phyloP scores from a whole-genome alignment of 371 early-diverging fungal species.

The Caulochytrium protostelioides region DNA sequence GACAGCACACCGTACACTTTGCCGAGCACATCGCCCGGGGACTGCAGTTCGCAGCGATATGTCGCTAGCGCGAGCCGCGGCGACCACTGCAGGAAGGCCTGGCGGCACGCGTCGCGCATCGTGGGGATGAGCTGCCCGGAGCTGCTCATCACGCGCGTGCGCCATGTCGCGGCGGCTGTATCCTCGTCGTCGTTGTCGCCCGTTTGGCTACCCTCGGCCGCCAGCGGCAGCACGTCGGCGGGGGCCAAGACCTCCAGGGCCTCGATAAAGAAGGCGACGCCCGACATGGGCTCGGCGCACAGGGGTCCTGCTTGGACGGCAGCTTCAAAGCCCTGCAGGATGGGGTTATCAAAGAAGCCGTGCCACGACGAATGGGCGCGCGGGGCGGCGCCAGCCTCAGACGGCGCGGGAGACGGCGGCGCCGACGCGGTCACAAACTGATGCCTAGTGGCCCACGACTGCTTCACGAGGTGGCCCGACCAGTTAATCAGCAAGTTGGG shows the following conservation, averaged over 20 bases:
- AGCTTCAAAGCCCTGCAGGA: conserved; percentile 88
- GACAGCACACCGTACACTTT: conserved; percentile 84
- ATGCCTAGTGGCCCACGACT: no score
- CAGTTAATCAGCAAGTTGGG: conserved; percentile 69
- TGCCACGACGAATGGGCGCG: conserved; percentile 1
- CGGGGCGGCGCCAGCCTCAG: no score
- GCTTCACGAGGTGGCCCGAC: no score
- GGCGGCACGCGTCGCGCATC: conserved; percentile 55
- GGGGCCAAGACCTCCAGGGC: conserved; percentile 29
- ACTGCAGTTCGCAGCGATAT: conserved; percentile 88
- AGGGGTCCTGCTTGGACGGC: conserved; percentile 73
- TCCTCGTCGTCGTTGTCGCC: neutral
- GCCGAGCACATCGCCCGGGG: conserved; percentile 77
- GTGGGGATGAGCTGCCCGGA: conserved; percentile 72
- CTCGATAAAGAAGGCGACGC: conserved; percentile 69
- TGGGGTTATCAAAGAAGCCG: conserved; percentile 40
- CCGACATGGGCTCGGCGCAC: conserved; percentile 79
- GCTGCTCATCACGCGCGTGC: neutral
- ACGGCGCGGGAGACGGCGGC: no score
- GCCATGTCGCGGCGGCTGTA: neutral
- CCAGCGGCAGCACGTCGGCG: no score
- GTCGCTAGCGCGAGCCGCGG: conserved; percentile 82
- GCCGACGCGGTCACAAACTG: no score
- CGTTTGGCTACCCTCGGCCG: no score
- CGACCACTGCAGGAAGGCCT: conserved; percentile 77